Conservation (phyloP, 2,329 filamentous ascomycete species). For the Laburnicola sp. region DNA sequence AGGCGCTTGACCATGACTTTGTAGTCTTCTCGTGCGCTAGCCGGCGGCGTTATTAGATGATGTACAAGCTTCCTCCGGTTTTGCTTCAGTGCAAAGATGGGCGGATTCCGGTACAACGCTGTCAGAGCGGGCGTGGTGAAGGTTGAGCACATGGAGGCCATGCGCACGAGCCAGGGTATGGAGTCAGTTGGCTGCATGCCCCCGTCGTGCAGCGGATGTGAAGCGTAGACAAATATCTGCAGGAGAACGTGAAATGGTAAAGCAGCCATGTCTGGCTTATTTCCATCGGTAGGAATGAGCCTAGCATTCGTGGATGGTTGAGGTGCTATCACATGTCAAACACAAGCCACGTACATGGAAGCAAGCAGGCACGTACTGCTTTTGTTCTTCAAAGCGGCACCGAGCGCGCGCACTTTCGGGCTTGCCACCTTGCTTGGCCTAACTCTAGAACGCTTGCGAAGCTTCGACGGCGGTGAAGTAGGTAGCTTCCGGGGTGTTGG, state of each 20-base stretch:
- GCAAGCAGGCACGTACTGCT: constrained; percentile 5
- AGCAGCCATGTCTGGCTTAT: constrained; percentile 30
- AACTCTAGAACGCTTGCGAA: constrained; percentile 12
- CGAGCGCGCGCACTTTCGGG: constrained; percentile 17
- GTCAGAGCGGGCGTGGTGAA: constrained; percentile 75
- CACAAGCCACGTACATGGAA: background rate
- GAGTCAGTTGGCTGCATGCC: constrained; percentile 49
- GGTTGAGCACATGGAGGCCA: constrained; percentile 61
- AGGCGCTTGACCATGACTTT: constrained; percentile 70
- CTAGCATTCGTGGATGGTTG: constrained; percentile 8
- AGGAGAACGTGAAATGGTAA: constrained; percentile 71
- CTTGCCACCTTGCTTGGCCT: background rate
- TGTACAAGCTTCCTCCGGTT: constrained; percentile 51
- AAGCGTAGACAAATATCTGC: constrained; percentile 70
- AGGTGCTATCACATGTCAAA: constrained; percentile 1
- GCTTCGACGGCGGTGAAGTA: constrained; percentile 10
- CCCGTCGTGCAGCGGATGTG: constrained; percentile 59
- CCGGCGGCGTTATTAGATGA: constrained; percentile 58
- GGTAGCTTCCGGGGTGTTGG: constrained; percentile 12
- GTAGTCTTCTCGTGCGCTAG: constrained; percentile 58
- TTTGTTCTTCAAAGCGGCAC: constrained; percentile 35
- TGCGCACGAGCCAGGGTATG: constrained; percentile 66
- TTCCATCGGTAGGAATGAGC: constrained; percentile 32
- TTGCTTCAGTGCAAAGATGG: constrained; percentile 59
- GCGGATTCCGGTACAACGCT: constrained; percentile 70